Conservation (phyloP, 1,284 basidiomycete genomes). For the Coniferiporia weirii region DNA sequence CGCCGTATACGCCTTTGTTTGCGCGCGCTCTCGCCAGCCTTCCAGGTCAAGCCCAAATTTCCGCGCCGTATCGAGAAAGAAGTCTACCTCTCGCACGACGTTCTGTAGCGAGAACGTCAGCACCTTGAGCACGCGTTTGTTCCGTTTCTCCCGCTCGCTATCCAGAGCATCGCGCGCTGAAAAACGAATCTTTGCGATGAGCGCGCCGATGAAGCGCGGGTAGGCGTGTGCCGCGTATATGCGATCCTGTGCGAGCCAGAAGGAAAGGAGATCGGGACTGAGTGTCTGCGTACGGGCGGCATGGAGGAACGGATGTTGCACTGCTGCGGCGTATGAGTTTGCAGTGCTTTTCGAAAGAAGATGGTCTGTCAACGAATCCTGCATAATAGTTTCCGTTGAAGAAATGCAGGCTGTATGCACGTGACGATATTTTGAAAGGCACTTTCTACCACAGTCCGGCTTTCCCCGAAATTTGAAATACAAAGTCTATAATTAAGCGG, state of each 20-base stretch:
- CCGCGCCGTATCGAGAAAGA: conserved; percentile 51
- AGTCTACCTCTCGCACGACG: conserved; percentile 53
- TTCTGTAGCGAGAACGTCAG: conserved; percentile 51
- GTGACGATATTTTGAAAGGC: too few species aligned
- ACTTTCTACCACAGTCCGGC: too few species aligned
- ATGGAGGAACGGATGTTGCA: conserved; percentile 50
- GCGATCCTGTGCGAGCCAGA: conserved; percentile 63
- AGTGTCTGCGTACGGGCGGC: conserved; percentile 49
- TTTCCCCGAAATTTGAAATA: too few species aligned
- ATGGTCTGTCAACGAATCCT: background rate
- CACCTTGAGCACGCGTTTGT: conserved; percentile 42
- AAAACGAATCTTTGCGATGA: conserved; percentile 51
- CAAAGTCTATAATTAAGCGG: background rate
- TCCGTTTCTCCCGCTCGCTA: conserved; percentile 32
- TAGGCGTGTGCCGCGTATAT: conserved; percentile 67
- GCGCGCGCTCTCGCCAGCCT: conserved; percentile 51
- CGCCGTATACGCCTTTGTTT: conserved; percentile 62
- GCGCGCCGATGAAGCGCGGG: conserved; percentile 53
- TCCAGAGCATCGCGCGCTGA: conserved; percentile 29
- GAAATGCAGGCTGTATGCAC: too few species aligned
- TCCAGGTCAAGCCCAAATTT: conserved; percentile 41
- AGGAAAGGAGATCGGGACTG: conserved; percentile 39
- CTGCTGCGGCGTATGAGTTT: conserved; percentile 39
- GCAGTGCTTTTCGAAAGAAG: conserved; percentile 17
- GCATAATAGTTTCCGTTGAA: too few species aligned